Base-by-base conservation (phyloP, 2,329 filamentous ascomycete genomes). In the Cordyceps cicadae region DNA sequence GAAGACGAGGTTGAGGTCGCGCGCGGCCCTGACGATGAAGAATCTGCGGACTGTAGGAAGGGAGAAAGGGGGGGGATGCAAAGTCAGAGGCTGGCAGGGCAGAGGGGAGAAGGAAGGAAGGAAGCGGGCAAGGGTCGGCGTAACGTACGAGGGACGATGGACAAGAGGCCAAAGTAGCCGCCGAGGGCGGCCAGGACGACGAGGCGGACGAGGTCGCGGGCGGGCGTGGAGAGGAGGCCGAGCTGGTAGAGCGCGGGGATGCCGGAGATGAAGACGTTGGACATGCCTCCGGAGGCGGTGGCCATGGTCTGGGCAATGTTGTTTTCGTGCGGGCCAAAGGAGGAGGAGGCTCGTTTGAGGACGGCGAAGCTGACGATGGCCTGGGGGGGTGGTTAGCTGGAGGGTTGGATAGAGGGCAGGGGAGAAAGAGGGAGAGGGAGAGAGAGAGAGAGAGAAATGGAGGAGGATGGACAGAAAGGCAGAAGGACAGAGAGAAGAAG, bases 191-290 rank as follows among this genome's bases (percentile, higher is more conserved):
- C 55, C 21, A 62, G 46, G 24, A 54, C n/a, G 14, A 60, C 56
- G 0, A 62, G 37, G 11, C 61, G 55, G 11, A 55, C 15, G 51
- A 60, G 60, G 34, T 62, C 61, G 8, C 39, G 24, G 9, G 49
- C 51, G 12, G 61, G 61, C 14, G 55, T 60, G 3, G 46, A 39
- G 17, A 62, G 56, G 5, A 62, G 45, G 41, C 46, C 37, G 3
- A 64, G 45, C 57, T 64, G 63, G 49, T 64, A 64, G 48, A 64
- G 55, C 5, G 63, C 63, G 6, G 63, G 63, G 26, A 64, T 58
- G 32, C 55, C 63, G 3, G 53, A 59, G n/a, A 64, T 62, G 50
- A 62, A 62, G 26, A 62, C 49, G 43, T 60, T 58, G 41, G 54
- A 55, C 14, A 62, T 60, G 54, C 59, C 56, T 26, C 63, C 63